A percentile compares a stretch with the other conserved stretches of the same genome.
phyloP scores from a whole-genome alignment of 345 rosid species.

The Eutrema yunnanense region DNA sequence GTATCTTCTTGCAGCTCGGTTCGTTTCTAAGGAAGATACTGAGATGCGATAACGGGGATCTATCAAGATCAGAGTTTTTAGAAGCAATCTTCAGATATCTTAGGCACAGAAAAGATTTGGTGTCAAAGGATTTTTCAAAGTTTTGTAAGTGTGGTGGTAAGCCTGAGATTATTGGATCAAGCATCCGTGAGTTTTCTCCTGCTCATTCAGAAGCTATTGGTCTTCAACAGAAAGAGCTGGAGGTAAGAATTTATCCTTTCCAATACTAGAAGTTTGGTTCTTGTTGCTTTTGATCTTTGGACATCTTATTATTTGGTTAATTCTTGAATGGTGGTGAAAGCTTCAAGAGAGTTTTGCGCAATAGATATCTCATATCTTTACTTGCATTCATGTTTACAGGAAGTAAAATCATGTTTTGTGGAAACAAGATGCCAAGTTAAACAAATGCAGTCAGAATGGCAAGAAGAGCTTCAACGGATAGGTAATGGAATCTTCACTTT shows the following conservation, averaged over 20 bases:
- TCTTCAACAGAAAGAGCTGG: conserved; percentile 56
- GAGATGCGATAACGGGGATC: conserved; percentile 53
- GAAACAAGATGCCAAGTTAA: conserved; percentile 51
- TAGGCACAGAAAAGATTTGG: conserved; percentile 46
- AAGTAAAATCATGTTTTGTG: conserved; percentile 43
- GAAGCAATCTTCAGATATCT: conserved; percentile 79
- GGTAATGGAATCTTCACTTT: conserved; percentile 31
- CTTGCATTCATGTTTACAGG: conserved; percentile 33
- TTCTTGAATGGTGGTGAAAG: background rate
- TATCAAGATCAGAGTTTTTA: conserved; percentile 56
- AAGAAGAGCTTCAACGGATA: conserved; percentile 52
- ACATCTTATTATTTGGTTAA: background rate
- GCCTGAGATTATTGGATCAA: conserved; percentile 31
- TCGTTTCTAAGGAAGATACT: conserved; percentile 65
- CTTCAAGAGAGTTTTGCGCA: background rate
- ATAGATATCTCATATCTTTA: too few species aligned
- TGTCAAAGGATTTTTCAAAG: conserved; percentile 63
- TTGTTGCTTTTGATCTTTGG: too few species aligned
- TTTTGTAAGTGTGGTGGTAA: conserved; percentile 78
- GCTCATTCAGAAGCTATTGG: conserved; percentile 37
- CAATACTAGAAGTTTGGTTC: too few species aligned
- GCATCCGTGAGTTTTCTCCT: conserved; percentile 22
- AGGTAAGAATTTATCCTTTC: conserved; percentile 37
- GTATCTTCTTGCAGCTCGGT: conserved; percentile 28
- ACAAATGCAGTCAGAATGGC: conserved; percentile 64